Conservation (phyloP, 2,329 filamentous ascomycete genomes). For the Akanthomyces uredinophilus region DNA sequence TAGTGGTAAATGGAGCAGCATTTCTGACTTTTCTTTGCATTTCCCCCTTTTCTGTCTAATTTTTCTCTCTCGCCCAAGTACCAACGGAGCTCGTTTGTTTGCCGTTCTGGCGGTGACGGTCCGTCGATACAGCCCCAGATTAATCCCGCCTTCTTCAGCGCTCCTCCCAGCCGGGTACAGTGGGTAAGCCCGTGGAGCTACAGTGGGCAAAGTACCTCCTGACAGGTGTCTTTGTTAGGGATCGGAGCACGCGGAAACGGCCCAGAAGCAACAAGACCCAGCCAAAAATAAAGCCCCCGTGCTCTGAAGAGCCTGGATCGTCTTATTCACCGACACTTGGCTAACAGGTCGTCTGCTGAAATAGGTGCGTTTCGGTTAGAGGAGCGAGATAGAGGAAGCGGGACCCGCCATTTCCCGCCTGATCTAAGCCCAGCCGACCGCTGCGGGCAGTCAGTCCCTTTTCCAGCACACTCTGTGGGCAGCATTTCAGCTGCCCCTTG, state of each 20-base stretch:
- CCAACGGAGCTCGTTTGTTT: background rate
- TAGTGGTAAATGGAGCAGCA: background rate
- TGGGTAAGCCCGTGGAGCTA: slow-evolving; percentile 1
- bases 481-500: background rate
- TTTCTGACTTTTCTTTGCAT: background rate
- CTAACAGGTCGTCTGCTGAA: background rate
- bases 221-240: background rate
- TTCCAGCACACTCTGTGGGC: background rate
- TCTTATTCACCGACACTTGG: slow-evolving; percentile 12
- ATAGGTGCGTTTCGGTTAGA: background rate
- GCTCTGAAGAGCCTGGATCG: background rate
- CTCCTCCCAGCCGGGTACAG: background rate
- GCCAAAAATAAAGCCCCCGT: no score
- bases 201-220: background rate
- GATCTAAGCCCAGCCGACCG: background rate
- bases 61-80: background rate
- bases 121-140: slow-evolving; percentile 4
- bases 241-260: background rate
- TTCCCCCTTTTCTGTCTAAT: background rate
- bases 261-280: background rate
- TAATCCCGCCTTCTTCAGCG: background rate
- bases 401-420: slow-evolving; percentile 6
- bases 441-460: background rate
- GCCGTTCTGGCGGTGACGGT: slow-evolving; percentile 4
- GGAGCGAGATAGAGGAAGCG: background rate